A percentile compares a stretch with the other conserved stretches of the same genome.
Evolutionary conservation across 208 protist genomes (phyloP).

Genomic region (Crithidia expoeki): DNA sequence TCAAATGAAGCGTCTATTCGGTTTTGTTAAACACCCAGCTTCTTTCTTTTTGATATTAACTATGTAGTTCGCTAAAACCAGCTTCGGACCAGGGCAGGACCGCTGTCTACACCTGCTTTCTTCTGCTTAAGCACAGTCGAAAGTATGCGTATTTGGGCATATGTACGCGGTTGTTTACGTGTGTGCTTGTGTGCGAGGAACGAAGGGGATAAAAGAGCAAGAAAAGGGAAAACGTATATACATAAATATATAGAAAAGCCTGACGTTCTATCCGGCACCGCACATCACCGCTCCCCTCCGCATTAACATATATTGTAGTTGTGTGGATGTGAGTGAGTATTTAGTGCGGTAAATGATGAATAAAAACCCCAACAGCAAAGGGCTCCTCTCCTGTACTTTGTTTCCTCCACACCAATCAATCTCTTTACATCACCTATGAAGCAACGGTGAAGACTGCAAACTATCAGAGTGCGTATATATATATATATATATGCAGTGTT

Average conservation of each 20-base stretch:
- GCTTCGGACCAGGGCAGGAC: too few species aligned
- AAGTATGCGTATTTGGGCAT: neutral
- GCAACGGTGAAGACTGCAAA: neutral
- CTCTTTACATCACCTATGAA: neutral
- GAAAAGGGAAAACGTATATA: conserved; percentile 5
- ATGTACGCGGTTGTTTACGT: neutral
- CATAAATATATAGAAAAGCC: too few species aligned
- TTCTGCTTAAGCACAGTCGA: neutral
- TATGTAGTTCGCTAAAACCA: too few species aligned
- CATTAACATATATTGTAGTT: conserved; percentile 7
- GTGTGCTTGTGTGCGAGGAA: conserved; percentile 8
- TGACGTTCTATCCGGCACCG: too few species aligned
- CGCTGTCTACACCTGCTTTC: neutral
- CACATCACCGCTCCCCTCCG: neutral
- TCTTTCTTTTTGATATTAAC: neutral
- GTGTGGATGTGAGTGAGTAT: conserved; percentile 16
- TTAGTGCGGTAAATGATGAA: neutral
- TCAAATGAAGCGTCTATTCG: too few species aligned
- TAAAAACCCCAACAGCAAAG: neutral
- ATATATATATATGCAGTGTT: too few species aligned
- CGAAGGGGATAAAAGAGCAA: neutral
- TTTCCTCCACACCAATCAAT: too few species aligned
- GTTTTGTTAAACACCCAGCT: neutral
- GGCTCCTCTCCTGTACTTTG: conserved; percentile 2
- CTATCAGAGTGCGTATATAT: too few species aligned